A percentile compares a stretch with the other conserved stretches of the same genome.
phyloP scores from a whole-genome alignment of 1,284 basidiomycete genomes.

The Tylopilus orsonianus region DNA sequence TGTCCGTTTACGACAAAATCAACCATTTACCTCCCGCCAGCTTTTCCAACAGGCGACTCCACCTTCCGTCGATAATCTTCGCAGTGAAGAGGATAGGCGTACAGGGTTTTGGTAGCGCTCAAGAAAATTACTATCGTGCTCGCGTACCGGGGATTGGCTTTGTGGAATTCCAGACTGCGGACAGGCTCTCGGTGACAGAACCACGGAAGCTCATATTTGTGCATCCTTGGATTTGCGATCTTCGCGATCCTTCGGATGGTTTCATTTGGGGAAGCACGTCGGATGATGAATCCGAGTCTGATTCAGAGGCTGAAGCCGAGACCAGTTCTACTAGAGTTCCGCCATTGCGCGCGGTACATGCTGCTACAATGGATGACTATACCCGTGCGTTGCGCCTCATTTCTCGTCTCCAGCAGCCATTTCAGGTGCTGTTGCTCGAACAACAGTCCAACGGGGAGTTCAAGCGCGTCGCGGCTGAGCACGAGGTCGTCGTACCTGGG shows the following conservation, averaged over 20 bases:
- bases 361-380: not conserved
- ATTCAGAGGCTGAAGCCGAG: too few species aligned
- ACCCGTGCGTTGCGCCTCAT: not conserved
- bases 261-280: not conserved
- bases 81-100: not conserved
- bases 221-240: not conserved
- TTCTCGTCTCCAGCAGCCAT: slow-evolving; percentile 3
- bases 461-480: slow-evolving; percentile 3
- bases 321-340: too few species aligned
- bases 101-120: not conserved
- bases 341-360: not conserved
- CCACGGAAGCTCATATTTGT: too few species aligned
- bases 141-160: not conserved
- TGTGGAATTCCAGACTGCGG: not conserved
- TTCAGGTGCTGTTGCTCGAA: not conserved
- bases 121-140: not conserved
- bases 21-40: not conserved
- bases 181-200: not conserved
- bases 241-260: not conserved
- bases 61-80: not conserved
- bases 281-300: too few species aligned
- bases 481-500: not conserved
- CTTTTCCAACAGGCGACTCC: not conserved
- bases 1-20: not conserved
- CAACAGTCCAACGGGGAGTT: not conserved